phyloP scores from a whole-genome alignment of 2,329 filamentous ascomycete species.

The Coniochaeta pulveracea region DNA sequence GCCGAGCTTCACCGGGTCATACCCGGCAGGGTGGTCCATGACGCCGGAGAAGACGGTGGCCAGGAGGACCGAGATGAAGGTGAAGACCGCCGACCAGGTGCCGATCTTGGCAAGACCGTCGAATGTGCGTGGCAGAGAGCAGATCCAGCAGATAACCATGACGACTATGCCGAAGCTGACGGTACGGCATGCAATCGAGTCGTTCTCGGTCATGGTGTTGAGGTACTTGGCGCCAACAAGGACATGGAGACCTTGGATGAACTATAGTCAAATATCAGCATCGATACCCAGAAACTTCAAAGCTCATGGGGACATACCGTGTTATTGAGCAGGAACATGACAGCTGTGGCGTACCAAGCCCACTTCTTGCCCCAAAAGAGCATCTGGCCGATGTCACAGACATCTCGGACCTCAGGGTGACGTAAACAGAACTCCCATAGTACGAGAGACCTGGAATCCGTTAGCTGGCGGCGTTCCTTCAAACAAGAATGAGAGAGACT shows the following conservation, averaged over 20 bases:
- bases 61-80: slow-evolving; percentile 77
- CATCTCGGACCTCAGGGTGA: slow-evolving; percentile 83
- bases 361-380: slow-evolving; percentile 78
- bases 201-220: slow-evolving; percentile 71
- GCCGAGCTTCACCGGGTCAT: slow-evolving; percentile 42
- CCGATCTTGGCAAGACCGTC: slow-evolving; percentile 68
- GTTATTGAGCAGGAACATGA: slow-evolving; percentile 92
- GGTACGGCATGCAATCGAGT: slow-evolving; percentile 57
- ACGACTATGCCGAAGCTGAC: slow-evolving; percentile 69
- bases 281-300: no score
- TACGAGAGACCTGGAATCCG: slow-evolving; percentile 18
- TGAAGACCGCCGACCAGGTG: slow-evolving; percentile 72
- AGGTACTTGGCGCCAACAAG: slow-evolving; percentile 77
- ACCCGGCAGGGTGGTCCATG: slow-evolving; percentile 62
- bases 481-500: slow-evolving; percentile 45
- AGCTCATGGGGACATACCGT: slow-evolving; percentile 31
- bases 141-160: slow-evolving; percentile 63
- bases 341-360: slow-evolving; percentile 57
- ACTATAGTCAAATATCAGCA: slow-evolving; percentile 20
- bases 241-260: slow-evolving; percentile 76
- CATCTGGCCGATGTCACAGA: slow-evolving; percentile 93
- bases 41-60: slow-evolving; percentile 74
- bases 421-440: slow-evolving; percentile 80
- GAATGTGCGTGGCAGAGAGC: slow-evolving; percentile 79
- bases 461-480: background rate